Evolutionary conservation across 2,329 filamentous ascomycete genomes (phyloP).

Genomic region (Myriosclerotinia duriaeana): DNA sequence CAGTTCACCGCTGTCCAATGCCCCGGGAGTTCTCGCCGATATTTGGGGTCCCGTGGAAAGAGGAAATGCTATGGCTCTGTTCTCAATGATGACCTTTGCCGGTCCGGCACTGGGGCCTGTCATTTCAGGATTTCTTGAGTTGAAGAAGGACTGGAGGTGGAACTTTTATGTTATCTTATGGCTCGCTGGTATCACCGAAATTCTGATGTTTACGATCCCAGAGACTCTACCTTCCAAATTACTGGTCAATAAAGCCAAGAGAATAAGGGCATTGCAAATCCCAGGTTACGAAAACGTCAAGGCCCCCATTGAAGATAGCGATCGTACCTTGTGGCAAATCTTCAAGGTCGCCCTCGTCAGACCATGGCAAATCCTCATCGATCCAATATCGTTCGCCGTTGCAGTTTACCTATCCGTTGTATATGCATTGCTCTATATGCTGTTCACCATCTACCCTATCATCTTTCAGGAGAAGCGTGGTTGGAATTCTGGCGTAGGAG

Average conservation of each 20-base stretch:
- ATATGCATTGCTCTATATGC: constrained; percentile 38
- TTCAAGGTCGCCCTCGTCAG: constrained; percentile 83
- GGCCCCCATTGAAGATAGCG: constrained; percentile 63
- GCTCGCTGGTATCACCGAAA: constrained; percentile 43
- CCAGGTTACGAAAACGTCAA: constrained; percentile 53
- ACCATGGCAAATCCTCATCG: constrained; percentile 86
- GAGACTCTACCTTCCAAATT: constrained; percentile 56
- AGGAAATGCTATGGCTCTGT: constrained; percentile 61
- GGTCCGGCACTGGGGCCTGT: constrained; percentile 52
- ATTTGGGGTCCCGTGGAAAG: constrained; percentile 55
- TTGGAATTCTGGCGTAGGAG: constrained; percentile 52
- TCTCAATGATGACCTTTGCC: constrained; percentile 61
- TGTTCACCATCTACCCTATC: constrained; percentile 39
- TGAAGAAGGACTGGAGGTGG: constrained; percentile 55
- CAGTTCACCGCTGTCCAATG: constrained; percentile 60
- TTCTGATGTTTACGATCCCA: constrained; percentile 57
- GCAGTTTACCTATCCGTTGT: constrained; percentile 71
- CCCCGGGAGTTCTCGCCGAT: constrained; percentile 62
- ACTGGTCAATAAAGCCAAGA: constrained; percentile 53
- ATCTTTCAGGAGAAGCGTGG: constrained; percentile 43
- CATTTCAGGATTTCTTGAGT: constrained; percentile 55
- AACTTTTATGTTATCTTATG: constrained; percentile 50
- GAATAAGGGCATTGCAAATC: constrained; percentile 51
- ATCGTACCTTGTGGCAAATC: constrained; percentile 47
- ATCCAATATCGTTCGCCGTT: constrained; percentile 82